Evolutionary conservation across 345 rosid genomes (phyloP).

Genomic region (Excoecaria cochinchinensis): DNA sequence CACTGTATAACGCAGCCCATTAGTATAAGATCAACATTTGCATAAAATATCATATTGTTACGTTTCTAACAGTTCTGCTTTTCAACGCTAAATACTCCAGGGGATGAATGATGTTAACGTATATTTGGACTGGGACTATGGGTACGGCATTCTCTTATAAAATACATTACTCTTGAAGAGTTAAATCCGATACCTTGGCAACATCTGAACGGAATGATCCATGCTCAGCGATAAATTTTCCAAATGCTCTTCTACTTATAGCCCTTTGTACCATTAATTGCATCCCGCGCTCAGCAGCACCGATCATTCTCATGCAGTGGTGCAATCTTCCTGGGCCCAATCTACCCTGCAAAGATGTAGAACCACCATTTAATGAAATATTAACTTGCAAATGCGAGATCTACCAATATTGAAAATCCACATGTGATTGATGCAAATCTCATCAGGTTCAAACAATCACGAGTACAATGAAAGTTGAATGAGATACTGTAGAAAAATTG

Average conservation of each 20-base stretch:
- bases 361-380: not conserved
- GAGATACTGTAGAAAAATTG: too few relatives aligned
- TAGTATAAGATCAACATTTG: not conserved
- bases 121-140: too few relatives aligned
- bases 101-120: too few relatives aligned
- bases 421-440: too few relatives aligned
- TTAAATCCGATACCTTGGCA: slow-evolving; percentile 57
- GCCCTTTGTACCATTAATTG: slow-evolving; percentile 88
- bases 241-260: slow-evolving; percentile 71
- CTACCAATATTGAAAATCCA: too few relatives aligned
- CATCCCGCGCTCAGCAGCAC: slow-evolving; percentile 99
- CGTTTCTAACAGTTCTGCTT: not conserved
- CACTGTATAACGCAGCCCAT: slow-evolving; percentile 46
- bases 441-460: too few relatives aligned
- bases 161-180: not conserved
- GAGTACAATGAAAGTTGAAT: too few relatives aligned
- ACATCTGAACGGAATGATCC: slow-evolving; percentile 84
- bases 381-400: too few relatives aligned
- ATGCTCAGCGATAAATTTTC: slow-evolving; percentile 82
- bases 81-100: not conserved
- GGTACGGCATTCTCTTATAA: too few relatives aligned
- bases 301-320: slow-evolving; percentile 95
- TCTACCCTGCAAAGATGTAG: slow-evolving; percentile 69
- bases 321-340: slow-evolving; percentile 98
- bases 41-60: not conserved